Percentiles rank a stretch among this genome's conserved stretches.
Conservation (phyloP, 225 moss, liverwort and hornwort species). For the Polytrichum commune region DNA sequence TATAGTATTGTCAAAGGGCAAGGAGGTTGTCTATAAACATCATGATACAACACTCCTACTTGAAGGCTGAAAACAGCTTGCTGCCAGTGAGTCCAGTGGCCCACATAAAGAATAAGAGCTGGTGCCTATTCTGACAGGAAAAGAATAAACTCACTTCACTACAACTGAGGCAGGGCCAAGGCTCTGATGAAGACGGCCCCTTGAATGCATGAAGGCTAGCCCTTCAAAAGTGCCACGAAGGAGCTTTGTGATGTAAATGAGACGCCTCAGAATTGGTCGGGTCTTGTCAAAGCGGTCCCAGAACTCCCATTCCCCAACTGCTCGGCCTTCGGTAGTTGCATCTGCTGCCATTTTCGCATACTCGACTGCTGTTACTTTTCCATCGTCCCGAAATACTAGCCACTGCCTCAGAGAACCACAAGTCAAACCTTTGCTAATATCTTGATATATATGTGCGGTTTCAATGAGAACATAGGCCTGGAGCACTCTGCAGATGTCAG, state of each 20-base stretch:
- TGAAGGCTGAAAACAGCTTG: background rate
- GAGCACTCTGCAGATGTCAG: too few species aligned
- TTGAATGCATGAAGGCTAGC: slow-evolving; percentile 84
- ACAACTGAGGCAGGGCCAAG: slow-evolving; percentile 89
- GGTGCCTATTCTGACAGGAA: background rate
- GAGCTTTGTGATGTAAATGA: slow-evolving; percentile 74
- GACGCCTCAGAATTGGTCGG: slow-evolving; percentile 71
- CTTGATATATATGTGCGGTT: background rate
- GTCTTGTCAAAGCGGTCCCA: slow-evolving; percentile 86
- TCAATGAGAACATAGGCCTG: too few species aligned
- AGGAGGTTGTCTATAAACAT: too few species aligned
- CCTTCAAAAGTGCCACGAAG: slow-evolving; percentile 79
- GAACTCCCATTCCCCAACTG: slow-evolving; percentile 95
- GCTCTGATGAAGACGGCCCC: slow-evolving; percentile 91
- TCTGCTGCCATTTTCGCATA: slow-evolving; percentile 77
- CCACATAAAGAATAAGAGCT: background rate
- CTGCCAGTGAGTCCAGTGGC: background rate
- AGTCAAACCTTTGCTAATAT: background rate
- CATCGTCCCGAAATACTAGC: slow-evolving; percentile 90
- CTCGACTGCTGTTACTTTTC: slow-evolving; percentile 79
- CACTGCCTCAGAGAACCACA: slow-evolving; percentile 57
- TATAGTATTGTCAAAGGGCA: too few species aligned
- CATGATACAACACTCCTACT: background rate
- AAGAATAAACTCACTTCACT: slow-evolving; percentile 54
- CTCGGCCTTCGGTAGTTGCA: slow-evolving; percentile 61